Percentiles rank a stretch among this genome's conserved stretches.
These are phyloP conservation scores for Phytophthora colocasiae DNA, from an alignment of 352 stramenopile species.

Conservation along the genomic window DNA sequence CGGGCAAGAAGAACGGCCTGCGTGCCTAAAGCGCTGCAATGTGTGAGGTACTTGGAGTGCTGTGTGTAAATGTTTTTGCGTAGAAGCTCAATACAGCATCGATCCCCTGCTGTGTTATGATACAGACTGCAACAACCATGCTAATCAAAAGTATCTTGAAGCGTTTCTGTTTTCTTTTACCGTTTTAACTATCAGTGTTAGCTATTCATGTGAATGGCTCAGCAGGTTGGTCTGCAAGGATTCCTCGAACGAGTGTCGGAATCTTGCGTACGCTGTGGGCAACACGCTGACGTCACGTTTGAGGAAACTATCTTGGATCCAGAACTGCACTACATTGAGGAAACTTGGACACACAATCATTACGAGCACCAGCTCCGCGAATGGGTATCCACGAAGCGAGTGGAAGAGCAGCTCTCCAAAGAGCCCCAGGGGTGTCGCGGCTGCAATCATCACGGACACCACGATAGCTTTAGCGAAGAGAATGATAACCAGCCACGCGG, in stretches of 20 bases:
- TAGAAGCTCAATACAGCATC: constrained; percentile 9
- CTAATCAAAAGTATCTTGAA: background rate
- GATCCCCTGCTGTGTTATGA: no score
- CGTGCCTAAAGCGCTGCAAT: background rate
- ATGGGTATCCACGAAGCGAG: constrained; percentile 65
- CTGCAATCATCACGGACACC: constrained; percentile 70
- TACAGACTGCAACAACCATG: background rate
- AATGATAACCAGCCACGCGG: constrained; percentile 77
- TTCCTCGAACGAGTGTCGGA: constrained; percentile 72
- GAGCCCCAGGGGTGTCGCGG: constrained; percentile 50
- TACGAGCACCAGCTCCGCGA: constrained; percentile 76
- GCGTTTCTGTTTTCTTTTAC: constrained; percentile 6
- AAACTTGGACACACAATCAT: constrained; percentile 88
- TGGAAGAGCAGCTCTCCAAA: constrained; percentile 74
- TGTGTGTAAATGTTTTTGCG: constrained; percentile 6
- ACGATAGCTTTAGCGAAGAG: constrained; percentile 85
- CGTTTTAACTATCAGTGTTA: background rate
- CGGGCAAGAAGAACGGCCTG: background rate
- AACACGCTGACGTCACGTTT: constrained; percentile 78
- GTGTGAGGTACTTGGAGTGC: background rate
- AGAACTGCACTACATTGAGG: constrained; percentile 87
- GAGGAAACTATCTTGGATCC: constrained; percentile 88
- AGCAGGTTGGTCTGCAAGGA: constrained; percentile 75
- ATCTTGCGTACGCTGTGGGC: constrained; percentile 61
- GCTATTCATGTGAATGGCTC: constrained; percentile 33